phyloP scores from a whole-genome alignment of 1,139 yeast genomes.

The Hansenula anomala region DNA sequence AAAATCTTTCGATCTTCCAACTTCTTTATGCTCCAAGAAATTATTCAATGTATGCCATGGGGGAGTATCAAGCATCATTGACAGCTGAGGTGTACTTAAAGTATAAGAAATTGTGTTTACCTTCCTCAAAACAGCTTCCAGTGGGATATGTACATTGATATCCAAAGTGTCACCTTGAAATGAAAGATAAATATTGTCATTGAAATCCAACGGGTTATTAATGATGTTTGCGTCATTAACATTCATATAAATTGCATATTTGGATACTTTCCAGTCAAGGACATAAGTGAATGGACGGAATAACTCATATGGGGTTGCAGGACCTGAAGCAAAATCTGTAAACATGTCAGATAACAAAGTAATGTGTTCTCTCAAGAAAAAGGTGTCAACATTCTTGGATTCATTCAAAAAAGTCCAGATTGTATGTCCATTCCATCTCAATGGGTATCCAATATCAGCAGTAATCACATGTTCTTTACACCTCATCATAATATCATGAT shows the following conservation, averaged over 20 bases:
- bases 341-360: constrained; percentile 69
- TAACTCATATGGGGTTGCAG: constrained; percentile 65
- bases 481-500: constrained; percentile 72
- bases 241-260: constrained; percentile 63
- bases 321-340: constrained; percentile 74
- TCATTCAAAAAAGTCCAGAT: constrained; percentile 58
- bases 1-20: constrained; percentile 67
- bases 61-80: constrained; percentile 68
- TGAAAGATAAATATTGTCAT: constrained; percentile 72
- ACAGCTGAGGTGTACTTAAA: constrained; percentile 55
- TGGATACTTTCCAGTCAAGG: constrained; percentile 52
- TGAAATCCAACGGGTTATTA: constrained; percentile 80
- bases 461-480: constrained; percentile 56
- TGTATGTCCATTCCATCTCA: constrained; percentile 77
- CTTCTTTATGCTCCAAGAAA: constrained; percentile 54
- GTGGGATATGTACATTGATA: constrained; percentile 50
- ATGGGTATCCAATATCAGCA: constrained; percentile 63
- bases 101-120: constrained; percentile 51
- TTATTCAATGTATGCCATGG: constrained; percentile 87
- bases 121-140: constrained; percentile 53
- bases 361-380: constrained; percentile 79
- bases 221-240: constrained; percentile 85
- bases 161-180: constrained; percentile 61
- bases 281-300: constrained; percentile 68
- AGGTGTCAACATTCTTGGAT: constrained; percentile 52